These are phyloP conservation scores for Kwoniella shandongensis DNA, from an alignment of 768 basidiomycete species.

Conservation along the genomic window DNA sequence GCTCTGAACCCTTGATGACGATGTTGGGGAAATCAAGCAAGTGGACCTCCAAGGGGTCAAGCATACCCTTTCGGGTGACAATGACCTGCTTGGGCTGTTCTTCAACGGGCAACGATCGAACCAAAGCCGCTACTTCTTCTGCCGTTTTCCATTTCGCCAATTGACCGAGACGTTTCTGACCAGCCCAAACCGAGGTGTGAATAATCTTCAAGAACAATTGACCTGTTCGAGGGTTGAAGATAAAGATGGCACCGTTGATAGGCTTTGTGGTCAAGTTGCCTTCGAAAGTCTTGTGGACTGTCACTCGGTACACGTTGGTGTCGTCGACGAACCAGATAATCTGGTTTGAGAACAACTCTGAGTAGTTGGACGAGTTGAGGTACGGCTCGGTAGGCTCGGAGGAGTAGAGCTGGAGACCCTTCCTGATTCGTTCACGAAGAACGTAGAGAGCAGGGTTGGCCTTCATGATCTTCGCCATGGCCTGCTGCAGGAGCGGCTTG, in stretches of 20 bases:
- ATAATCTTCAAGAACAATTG: slow-evolving; percentile 99
- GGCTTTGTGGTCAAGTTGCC: slow-evolving; percentile 99
- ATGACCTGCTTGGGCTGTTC: slow-evolving; percentile 99
- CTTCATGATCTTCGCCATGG: slow-evolving; percentile 99
- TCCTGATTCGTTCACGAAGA: slow-evolving; percentile 95
- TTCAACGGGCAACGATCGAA: slow-evolving; percentile 97
- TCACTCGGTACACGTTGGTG: slow-evolving; percentile 91
- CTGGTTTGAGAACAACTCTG: slow-evolving; percentile 95
- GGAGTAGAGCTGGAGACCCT: slow-evolving; percentile 96
- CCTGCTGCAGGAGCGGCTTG: slow-evolving; percentile 96
- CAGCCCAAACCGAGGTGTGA: slow-evolving; percentile 99
- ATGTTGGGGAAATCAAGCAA: slow-evolving; percentile 99
- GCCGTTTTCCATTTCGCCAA: slow-evolving; percentile 93
- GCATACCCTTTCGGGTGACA: slow-evolving; percentile 99
- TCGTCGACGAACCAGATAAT: slow-evolving; percentile 99
- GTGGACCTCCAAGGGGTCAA: slow-evolving; percentile 89
- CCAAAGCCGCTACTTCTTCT: slow-evolving; percentile 97
- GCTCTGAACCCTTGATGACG: slow-evolving; percentile 97
- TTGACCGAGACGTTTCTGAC: slow-evolving; percentile 99
- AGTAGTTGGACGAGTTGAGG: slow-evolving; percentile 88
- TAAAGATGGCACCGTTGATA: slow-evolving; percentile 89
- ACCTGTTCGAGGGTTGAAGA: slow-evolving; percentile 98
- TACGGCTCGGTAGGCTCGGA: slow-evolving; percentile 99
- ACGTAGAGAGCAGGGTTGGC: slow-evolving; percentile 98
- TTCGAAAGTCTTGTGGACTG: slow-evolving; percentile 96